These are phyloP conservation scores for Rhododendron kiyosumense DNA, from an alignment of 148 eudicot species.

Conservation along the genomic window DNA sequence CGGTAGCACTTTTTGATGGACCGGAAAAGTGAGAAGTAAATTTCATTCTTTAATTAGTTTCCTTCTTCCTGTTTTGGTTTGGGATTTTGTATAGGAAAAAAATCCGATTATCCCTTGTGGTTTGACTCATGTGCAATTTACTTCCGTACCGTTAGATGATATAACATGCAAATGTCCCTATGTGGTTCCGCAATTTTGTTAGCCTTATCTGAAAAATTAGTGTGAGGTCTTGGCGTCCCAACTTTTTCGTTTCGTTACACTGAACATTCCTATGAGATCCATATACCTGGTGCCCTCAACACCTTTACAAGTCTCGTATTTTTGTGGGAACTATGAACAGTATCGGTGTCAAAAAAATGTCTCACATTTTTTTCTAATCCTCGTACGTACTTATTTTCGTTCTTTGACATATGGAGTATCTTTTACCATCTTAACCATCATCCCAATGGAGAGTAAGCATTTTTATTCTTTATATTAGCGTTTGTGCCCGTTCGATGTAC, in stretches of 20 bases:
- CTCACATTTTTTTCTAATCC: no score
- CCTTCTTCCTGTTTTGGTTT: background rate
- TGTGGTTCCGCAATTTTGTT: no score
- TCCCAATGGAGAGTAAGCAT: background rate
- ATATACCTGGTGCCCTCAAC: background rate
- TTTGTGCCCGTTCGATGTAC: no score
- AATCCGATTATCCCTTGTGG: background rate
- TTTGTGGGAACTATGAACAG: background rate
- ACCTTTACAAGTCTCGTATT: no score
- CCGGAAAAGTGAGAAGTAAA: background rate
- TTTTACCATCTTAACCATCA: background rate
- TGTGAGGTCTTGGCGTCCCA: no score
- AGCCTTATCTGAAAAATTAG: no score
- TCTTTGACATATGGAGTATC: background rate
- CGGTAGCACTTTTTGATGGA: background rate
- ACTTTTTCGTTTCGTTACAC: no score
- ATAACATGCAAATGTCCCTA: background rate
- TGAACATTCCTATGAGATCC: no score
- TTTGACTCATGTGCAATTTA: background rate
- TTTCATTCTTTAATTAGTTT: background rate
- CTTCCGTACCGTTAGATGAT: no score
- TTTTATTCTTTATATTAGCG: no score
- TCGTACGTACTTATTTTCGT: background rate
- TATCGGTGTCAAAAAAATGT: no score
- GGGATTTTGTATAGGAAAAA: background rate